Percentiles rank a stretch among this genome's conserved stretches.
These are phyloP conservation scores for Rheum nobile DNA, from an alignment of 148 eudicot genomes.

Conservation along the genomic window DNA sequence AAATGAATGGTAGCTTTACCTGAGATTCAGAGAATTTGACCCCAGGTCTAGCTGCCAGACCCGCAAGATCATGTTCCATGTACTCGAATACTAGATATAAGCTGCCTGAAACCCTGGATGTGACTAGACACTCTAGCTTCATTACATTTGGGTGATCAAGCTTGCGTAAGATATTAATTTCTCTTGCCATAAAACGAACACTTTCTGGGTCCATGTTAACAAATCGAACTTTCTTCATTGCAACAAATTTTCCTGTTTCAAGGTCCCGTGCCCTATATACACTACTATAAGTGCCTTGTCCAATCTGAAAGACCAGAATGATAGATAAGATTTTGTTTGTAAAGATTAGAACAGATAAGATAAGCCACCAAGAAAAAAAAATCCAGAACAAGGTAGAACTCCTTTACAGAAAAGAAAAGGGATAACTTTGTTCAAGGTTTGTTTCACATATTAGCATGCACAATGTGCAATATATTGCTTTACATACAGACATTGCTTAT, in stretches of 20 bases:
- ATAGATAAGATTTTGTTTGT: neutral
- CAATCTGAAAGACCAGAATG: neutral
- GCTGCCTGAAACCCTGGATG: constrained; percentile 7
- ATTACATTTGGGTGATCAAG: constrained; percentile 10
- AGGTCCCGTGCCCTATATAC: constrained; percentile 1
- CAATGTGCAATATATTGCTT: neutral
- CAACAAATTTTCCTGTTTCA: constrained; percentile 2
- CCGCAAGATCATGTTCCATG: constrained; percentile 10
- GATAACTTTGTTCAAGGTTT: neutral
- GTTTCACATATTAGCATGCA: neutral
- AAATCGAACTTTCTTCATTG: constrained; percentile 7
- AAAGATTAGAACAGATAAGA: neutral
- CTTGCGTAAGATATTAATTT: constrained; percentile 5
- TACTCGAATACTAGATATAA: constrained; percentile 9
- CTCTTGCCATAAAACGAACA: constrained; percentile 11
- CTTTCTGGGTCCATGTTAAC: constrained; percentile 10
- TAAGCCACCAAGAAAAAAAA: neutral
- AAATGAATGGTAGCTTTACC: neutral
- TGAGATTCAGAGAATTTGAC: constrained; percentile 8
- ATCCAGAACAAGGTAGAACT: neutral
- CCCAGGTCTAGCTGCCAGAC: constrained; percentile 5
- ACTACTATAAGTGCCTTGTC: constrained; percentile 9
- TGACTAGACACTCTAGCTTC: constrained; percentile 8
- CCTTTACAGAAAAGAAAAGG: neutral
- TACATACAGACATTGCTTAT: neutral